A percentile compares a stretch with the other conserved stretches of the same genome.
These are phyloP conservation scores for Aspergillus luchuensis DNA, from an alignment of 2,329 filamentous ascomycete genomes.

Conservation along the genomic window DNA sequence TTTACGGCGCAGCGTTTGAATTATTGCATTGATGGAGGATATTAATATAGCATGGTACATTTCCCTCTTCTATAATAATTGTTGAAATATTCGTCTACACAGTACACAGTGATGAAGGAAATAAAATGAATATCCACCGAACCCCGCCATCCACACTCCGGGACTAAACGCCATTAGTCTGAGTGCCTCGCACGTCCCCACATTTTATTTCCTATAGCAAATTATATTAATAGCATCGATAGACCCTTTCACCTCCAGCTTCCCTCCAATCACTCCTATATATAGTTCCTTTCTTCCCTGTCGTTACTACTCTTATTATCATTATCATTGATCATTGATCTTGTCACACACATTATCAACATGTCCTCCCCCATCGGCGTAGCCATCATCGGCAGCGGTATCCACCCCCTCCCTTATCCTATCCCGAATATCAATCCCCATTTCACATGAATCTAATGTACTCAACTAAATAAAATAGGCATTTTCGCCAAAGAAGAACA, in stretches of 20 bases:
- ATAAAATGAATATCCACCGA: background rate
- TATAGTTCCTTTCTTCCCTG: background rate
- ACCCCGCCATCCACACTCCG: background rate
- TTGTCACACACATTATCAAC: background rate
- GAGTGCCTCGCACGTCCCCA: background rate
- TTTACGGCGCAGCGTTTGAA: too few species aligned
- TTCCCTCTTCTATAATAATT: background rate
- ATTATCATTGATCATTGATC: background rate
- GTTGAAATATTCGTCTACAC: background rate
- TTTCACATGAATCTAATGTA: background rate
- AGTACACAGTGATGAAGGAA: background rate
- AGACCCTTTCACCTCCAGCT: background rate
- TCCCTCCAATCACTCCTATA: background rate
- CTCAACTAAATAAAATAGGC: constrained; percentile 32
- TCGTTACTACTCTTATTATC: background rate
- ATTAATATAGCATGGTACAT: background rate
- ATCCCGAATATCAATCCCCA: background rate
- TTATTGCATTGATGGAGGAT: background rate
- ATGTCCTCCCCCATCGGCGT: constrained; percentile 46
- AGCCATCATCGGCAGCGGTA: constrained; percentile 57
- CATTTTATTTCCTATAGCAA: too few species aligned
- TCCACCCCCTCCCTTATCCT: constrained; percentile 3
- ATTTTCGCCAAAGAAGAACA: constrained; percentile 62
- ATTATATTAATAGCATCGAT: background rate
- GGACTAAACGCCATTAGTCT: background rate